Conservation (phyloP, 1,284 basidiomycete genomes). For the Tilletia horrida region DNA sequence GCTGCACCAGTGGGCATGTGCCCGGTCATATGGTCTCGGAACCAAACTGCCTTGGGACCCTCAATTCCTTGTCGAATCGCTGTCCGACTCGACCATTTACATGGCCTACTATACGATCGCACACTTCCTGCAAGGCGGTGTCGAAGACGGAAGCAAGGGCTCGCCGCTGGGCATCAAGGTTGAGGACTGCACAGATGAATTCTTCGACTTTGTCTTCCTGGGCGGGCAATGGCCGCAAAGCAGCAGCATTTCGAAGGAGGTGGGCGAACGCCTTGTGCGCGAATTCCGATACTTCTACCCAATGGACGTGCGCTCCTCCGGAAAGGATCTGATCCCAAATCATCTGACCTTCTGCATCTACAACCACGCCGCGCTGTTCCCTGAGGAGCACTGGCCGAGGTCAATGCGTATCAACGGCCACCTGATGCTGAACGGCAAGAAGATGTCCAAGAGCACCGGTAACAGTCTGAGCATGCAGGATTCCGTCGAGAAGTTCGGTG, state of each 20-base stretch:
- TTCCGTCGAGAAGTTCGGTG: conserved; percentile 68
- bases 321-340: conserved; percentile 95
- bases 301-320: conserved; percentile 96
- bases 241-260: conserved; percentile 67
- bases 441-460: conserved; percentile 97
- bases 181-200: conserved; percentile 92
- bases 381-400: conserved; percentile 86
- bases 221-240: conserved; percentile 71
- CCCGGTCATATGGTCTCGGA: conserved; percentile 91
- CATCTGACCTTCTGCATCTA: conserved; percentile 94
- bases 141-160: conserved; percentile 72
- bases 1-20: conserved; percentile 99
- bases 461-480: conserved; percentile 53
- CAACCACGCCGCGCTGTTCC: conserved; percentile 89
- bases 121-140: conserved; percentile 58
- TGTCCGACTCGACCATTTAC: conserved; percentile 97
- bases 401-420: conserved; percentile 95
- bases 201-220: conserved; percentile 92
- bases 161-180: conserved; percentile 81
- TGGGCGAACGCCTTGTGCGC: conserved; percentile 78
- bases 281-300: conserved; percentile 98
- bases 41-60: conserved; percentile 96
- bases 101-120: conserved; percentile 98
- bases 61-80: conserved; percentile 90
- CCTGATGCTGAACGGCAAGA: conserved; percentile 95